These are phyloP conservation scores for Pseudogymnoascus sp. DNA, from an alignment of 2,329 filamentous ascomycete genomes.

Conservation along the genomic window DNA sequence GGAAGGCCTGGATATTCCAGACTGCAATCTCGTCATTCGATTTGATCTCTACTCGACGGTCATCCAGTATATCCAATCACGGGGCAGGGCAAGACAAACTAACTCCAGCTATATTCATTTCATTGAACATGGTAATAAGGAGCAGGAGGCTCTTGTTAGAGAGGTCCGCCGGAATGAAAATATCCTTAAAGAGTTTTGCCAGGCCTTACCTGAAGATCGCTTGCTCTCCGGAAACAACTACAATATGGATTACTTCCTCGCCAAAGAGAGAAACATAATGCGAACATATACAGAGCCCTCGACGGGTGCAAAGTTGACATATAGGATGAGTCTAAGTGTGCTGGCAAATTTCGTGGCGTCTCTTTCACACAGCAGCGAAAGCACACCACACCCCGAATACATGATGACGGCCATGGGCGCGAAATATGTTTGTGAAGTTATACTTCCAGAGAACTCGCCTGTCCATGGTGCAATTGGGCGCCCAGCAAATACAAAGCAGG, in stretches of 20 bases:
- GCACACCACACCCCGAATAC: constrained; percentile 46
- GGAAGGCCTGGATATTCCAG: constrained; percentile 60
- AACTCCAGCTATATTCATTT: constrained; percentile 80
- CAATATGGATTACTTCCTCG: constrained; percentile 48
- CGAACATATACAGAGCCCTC: constrained; percentile 48
- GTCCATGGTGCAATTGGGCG: constrained; percentile 59
- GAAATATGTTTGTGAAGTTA: constrained; percentile 68
- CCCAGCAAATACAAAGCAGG: constrained; percentile 59
- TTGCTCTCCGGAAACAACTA: constrained; percentile 54
- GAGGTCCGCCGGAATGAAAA: constrained; percentile 55
- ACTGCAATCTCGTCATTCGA: constrained; percentile 60
- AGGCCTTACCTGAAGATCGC: constrained; percentile 65
- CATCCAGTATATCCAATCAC: constrained; percentile 91
- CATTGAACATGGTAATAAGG: constrained; percentile 62
- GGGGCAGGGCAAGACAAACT: constrained; percentile 71
- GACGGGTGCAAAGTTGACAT: constrained; percentile 74
- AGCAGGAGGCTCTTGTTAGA: constrained; percentile 48
- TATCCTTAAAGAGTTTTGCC: constrained; percentile 68
- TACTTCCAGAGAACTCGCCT: constrained; percentile 68
- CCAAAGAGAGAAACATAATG: constrained; percentile 33
- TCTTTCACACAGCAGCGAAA: constrained; percentile 43
- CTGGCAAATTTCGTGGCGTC: constrained; percentile 68
- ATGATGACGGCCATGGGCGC: constrained; percentile 48
- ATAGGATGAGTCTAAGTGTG: constrained; percentile 62
- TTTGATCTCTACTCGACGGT: constrained; percentile 86